Evolutionary conservation across 2,329 filamentous ascomycete species (phyloP).

Genomic region (Plectosphaerella plurivora): DNA sequence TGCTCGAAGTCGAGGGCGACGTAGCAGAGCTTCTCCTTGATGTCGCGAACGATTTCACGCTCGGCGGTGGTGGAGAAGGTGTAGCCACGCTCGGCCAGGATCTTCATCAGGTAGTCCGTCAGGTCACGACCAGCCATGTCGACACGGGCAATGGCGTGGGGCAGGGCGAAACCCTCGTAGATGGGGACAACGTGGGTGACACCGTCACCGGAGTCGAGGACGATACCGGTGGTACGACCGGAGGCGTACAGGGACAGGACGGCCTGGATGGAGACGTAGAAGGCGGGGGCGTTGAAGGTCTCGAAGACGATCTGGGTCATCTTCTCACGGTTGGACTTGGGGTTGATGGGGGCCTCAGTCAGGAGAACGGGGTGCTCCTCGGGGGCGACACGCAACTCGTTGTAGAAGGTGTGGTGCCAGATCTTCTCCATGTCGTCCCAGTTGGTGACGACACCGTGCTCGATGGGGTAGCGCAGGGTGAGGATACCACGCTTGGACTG

Average conservation of each 20-base stretch:
- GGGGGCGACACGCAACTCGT: slow-evolving; percentile 98
- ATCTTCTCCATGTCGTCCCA: slow-evolving; percentile 99
- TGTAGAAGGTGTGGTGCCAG: slow-evolving; percentile 99
- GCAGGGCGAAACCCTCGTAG: slow-evolving; percentile 99
- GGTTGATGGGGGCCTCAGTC: slow-evolving; percentile 99
- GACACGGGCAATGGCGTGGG: slow-evolving; percentile 99
- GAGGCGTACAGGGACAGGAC: slow-evolving; percentile 99
- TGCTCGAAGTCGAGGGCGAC: slow-evolving; percentile 99
- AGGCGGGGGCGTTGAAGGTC: slow-evolving; percentile 99
- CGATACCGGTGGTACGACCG: slow-evolving; percentile 99
- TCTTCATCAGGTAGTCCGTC: slow-evolving; percentile 99
- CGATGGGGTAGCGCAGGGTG: slow-evolving; percentile 98
- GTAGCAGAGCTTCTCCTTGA: slow-evolving; percentile 99
- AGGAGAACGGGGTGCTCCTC: slow-evolving; percentile 99
- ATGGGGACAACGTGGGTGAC: slow-evolving; percentile 99
- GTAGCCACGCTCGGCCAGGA: slow-evolving; percentile 98
- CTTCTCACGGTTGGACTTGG: slow-evolving; percentile 99
- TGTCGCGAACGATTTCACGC: slow-evolving; percentile 99
- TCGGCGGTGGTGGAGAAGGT: slow-evolving; percentile 99
- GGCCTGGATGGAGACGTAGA: slow-evolving; percentile 99
- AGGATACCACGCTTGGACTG: slow-evolving; percentile 99
- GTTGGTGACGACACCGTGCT: slow-evolving; percentile 99
- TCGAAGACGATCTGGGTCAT: slow-evolving; percentile 99
- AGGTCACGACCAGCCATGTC: slow-evolving; percentile 99
- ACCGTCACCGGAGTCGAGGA: slow-evolving; percentile 99